Percentiles rank a stretch among this genome's conserved stretches.
Evolutionary conservation across 192 early-diverging fungal genomes (phyloP).

Genomic region (Coemansia sp.): DNA sequence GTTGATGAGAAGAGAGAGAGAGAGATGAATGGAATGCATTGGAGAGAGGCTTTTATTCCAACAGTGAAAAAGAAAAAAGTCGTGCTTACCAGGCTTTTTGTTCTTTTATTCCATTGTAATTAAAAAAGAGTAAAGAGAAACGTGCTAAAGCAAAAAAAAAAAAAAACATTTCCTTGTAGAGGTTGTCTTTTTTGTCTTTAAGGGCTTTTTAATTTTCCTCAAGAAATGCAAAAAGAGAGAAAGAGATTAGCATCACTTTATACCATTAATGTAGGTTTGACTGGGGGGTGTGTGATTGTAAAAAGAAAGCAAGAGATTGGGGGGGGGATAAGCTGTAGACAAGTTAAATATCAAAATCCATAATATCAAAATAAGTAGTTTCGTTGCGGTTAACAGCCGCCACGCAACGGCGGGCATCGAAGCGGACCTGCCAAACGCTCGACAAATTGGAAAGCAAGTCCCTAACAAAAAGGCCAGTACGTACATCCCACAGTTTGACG

Average conservation of each 20-base stretch:
- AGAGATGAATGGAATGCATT: not conserved
- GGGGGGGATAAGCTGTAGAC: no score
- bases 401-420: slow-evolving; percentile 83
- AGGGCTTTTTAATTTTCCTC: not conserved
- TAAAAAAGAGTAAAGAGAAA: no score
- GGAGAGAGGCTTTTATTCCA: not conserved
- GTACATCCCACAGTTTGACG: slow-evolving; percentile 96
- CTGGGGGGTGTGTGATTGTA: no score
- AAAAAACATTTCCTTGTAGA: no score
- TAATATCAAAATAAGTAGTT: slow-evolving; percentile 54
- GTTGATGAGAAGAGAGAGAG: not conserved
- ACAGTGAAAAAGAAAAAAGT: not conserved
- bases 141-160: not conserved
- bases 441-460: slow-evolving; percentile 78
- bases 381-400: slow-evolving; percentile 67
- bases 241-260: not conserved
- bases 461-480: slow-evolving; percentile 74
- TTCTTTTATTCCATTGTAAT: not conserved
- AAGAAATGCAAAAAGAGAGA: not conserved
- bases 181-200: no score
- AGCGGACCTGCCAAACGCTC: slow-evolving; percentile 93
- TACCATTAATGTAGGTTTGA: no score
- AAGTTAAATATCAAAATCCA: slow-evolving; percentile 48
- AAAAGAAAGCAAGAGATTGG: not conserved
- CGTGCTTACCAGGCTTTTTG: not conserved